Conservation (phyloP, 163 green algal species). For the Volvox carteri region DNA sequence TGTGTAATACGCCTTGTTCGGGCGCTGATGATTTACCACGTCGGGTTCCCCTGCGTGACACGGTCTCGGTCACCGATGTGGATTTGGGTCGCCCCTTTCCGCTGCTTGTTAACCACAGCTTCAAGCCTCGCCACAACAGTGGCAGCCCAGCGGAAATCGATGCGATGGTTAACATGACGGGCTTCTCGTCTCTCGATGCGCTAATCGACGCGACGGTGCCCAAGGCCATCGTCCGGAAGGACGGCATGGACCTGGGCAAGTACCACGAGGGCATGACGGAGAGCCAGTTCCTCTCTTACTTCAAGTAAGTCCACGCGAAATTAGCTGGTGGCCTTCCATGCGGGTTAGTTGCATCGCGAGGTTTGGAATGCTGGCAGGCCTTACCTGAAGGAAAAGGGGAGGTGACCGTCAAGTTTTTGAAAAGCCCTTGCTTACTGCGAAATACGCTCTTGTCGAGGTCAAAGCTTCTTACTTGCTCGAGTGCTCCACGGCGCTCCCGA, state of each 20-base stretch:
- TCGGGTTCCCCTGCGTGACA: background rate
- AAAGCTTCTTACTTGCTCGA: too few species aligned
- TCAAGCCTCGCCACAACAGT: conserved; percentile 97
- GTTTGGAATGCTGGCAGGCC: too few species aligned
- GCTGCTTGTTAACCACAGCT: conserved; percentile 75
- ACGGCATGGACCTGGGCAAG: conserved; percentile 89
- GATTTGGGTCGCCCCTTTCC: background rate
- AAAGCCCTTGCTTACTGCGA: too few species aligned
- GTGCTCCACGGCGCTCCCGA: too few species aligned
- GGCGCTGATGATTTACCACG: background rate
- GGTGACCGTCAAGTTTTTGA: too few species aligned
- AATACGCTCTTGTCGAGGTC: too few species aligned
- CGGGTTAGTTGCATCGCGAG: too few species aligned
- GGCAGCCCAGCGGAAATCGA: conserved; percentile 82
- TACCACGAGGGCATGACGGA: conserved; percentile 94
- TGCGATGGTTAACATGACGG: conserved; percentile 88
- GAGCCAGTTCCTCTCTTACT: conserved; percentile 91
- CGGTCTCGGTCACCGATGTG: too few species aligned
- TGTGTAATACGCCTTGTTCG: too few species aligned
- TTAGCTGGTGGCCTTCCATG: too few species aligned
- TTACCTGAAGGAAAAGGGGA: too few species aligned
- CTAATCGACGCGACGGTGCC: conserved; percentile 98
- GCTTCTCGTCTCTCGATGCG: conserved; percentile 90
- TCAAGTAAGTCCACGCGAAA: conserved; percentile 90
- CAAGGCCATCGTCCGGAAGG: conserved; percentile 83